These are phyloP conservation scores for Pythium monospermum DNA, from an alignment of 352 stramenopile genomes.

Conservation along the genomic window DNA sequence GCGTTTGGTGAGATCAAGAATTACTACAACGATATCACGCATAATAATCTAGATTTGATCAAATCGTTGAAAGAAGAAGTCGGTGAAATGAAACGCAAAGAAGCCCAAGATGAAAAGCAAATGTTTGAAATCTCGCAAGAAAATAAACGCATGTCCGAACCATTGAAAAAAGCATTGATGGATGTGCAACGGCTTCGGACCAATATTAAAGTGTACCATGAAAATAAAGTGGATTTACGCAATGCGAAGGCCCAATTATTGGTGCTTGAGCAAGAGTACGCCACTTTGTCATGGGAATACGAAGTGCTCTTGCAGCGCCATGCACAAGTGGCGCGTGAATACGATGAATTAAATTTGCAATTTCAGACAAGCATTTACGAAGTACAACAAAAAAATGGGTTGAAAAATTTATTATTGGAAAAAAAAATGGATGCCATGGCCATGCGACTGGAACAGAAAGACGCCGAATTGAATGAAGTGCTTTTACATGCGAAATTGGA, in stretches of 20 bases:
- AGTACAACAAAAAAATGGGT: conserved; percentile 91
- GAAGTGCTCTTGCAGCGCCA: conserved; percentile 90
- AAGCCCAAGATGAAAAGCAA: conserved; percentile 91
- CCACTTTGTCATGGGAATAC: conserved; percentile 90
- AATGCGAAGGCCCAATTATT: conserved; percentile 68
- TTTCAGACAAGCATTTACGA: conserved; percentile 90
- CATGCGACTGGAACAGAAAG: conserved; percentile 85
- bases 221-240: conserved; percentile 65
- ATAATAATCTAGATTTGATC: conserved; percentile 97
- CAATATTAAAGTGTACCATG: conserved; percentile 62
- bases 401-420: conserved; percentile 93
- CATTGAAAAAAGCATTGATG: conserved; percentile 85
- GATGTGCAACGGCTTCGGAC: conserved; percentile 71
- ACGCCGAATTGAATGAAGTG: conserved; percentile 91
- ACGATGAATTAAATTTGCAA: conserved; percentile 84
- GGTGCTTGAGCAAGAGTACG: conserved; percentile 86
- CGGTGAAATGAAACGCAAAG: conserved; percentile 91
- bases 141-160: conserved; percentile 94
- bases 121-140: conserved; percentile 94
- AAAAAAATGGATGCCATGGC: conserved; percentile 89
- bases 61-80: conserved; percentile 95
- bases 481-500: conserved; percentile 90
- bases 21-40: conserved; percentile 97
- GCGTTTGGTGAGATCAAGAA: conserved; percentile 95
- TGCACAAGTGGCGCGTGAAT: conserved; percentile 79